Evolutionary conservation across 2,329 filamentous ascomycete species (phyloP).

Genomic region (Diaporthe caulivora): DNA sequence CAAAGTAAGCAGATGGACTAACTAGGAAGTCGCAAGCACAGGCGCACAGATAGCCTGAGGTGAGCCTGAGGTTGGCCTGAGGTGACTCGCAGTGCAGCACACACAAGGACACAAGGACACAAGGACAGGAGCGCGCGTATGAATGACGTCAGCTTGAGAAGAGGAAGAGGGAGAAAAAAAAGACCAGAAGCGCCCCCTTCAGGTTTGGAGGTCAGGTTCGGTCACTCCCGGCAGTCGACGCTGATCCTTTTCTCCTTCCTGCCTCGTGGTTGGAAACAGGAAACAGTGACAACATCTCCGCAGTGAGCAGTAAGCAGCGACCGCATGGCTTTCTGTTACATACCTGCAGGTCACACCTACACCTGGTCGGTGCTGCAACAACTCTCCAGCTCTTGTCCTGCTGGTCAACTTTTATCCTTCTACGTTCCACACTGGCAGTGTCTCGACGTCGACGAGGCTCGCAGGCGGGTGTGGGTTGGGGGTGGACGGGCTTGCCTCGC

Average conservation of each 20-base stretch:
- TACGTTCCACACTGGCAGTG: neutral
- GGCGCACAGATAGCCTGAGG: too few relatives aligned
- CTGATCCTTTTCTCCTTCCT: neutral
- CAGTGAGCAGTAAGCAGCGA: too few relatives aligned
- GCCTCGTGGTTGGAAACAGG: neutral
- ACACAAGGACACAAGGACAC: too few relatives aligned
- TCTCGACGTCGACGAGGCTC: conserved; percentile 2
- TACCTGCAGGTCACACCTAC: neutral
- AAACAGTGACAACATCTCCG: neutral
- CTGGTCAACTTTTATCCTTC: neutral
- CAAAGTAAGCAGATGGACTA: too few relatives aligned
- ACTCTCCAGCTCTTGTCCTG: too few relatives aligned
- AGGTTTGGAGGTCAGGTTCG: neutral
- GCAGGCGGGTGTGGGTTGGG: neutral
- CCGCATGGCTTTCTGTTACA: neutral
- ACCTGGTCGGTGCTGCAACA: neutral
- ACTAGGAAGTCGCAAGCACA: conserved; percentile 7
- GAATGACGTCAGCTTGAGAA: conserved; percentile 9
- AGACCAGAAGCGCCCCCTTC: too few relatives aligned
- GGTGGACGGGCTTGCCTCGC: neutral
- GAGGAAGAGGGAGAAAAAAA: neutral
- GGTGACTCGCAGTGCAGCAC: neutral
- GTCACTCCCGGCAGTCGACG: neutral
- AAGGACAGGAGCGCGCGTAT: neutral
- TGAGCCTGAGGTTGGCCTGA: too few relatives aligned